Conservation (phyloP, 2,329 filamentous ascomycete species). For the Alternaria brassicae region DNA sequence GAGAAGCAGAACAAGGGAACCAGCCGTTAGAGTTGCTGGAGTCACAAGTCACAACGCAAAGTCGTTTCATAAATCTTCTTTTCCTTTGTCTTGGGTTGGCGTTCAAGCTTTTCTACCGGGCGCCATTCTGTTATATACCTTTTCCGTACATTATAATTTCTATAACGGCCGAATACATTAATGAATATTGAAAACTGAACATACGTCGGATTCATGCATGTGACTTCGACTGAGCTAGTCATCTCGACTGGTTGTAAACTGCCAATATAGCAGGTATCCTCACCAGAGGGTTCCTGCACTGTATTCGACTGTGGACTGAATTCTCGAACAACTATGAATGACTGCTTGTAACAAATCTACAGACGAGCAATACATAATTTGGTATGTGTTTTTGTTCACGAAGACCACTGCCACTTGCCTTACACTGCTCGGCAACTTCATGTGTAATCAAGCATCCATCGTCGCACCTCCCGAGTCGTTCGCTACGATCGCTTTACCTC, state of each 20-base stretch:
- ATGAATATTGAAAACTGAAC: not conserved
- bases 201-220: too few relatives aligned
- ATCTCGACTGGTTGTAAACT: not conserved
- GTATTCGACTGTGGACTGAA: not conserved
- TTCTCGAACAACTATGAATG: not conserved
- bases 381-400: not conserved
- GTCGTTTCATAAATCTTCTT: not conserved
- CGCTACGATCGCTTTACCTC: slow-evolving; percentile 31
- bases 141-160: not conserved
- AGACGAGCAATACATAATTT: not conserved
- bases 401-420: not conserved
- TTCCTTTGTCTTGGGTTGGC: not conserved
- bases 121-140: slow-evolving; percentile 3
- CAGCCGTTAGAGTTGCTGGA: not conserved
- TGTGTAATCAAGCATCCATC: slow-evolving; percentile 23
- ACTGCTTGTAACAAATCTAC: not conserved
- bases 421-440: not conserved
- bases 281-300: not conserved
- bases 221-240: too few relatives aligned
- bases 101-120: not conserved
- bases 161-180: not conserved
- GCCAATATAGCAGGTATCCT: not conserved
- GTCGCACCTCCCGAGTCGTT: slow-evolving; percentile 35
- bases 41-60: not conserved
- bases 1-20: not conserved